Evolutionary conservation across 2,329 filamentous ascomycete genomes (phyloP).

Genomic region (Apiospora aurea): DNA sequence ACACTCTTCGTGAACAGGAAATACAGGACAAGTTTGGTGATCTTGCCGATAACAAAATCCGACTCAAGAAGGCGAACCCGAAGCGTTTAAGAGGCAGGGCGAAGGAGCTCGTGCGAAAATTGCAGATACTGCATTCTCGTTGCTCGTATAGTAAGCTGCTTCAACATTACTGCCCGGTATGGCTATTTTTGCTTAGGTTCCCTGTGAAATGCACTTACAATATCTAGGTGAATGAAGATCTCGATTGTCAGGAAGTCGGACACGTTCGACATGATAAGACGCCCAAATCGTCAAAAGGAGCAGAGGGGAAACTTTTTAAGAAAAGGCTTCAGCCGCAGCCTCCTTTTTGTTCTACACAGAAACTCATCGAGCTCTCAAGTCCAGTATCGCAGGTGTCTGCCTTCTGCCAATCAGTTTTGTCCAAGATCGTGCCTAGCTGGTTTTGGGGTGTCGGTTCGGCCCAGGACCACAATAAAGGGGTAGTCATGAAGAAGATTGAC

Average conservation of each 20-base stretch:
- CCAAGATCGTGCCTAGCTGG: constrained; percentile 73
- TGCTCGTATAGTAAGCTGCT: constrained; percentile 85
- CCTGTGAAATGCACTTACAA: background rate
- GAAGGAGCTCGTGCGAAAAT: constrained; percentile 65
- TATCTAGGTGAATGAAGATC: background rate
- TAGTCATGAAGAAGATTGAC: constrained; percentile 74
- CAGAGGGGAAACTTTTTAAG: constrained; percentile 21
- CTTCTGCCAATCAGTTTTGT: constrained; percentile 81
- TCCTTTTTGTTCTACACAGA: background rate
- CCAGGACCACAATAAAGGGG: constrained; percentile 64
- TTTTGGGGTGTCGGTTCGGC: constrained; percentile 73
- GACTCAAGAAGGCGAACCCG: constrained; percentile 54
- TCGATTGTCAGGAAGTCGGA: constrained; percentile 9
- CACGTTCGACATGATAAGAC: background rate
- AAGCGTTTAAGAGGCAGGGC: constrained; percentile 72
- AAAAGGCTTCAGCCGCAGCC: background rate
- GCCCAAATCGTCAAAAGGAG: constrained; percentile 27
- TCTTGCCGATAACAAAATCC: constrained; percentile 34
- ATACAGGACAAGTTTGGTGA: constrained; percentile 57
- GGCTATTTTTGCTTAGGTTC: constrained; percentile 19
- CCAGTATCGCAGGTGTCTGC: constrained; percentile 75
- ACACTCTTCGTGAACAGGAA: constrained; percentile 84
- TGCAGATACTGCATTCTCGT: constrained; percentile 74
- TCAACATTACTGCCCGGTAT: constrained; percentile 77
- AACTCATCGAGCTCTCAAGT: constrained; percentile 67